phyloP scores from a whole-genome alignment of 352 stramenopile genomes.

The Globisporangium uncinulatum region DNA sequence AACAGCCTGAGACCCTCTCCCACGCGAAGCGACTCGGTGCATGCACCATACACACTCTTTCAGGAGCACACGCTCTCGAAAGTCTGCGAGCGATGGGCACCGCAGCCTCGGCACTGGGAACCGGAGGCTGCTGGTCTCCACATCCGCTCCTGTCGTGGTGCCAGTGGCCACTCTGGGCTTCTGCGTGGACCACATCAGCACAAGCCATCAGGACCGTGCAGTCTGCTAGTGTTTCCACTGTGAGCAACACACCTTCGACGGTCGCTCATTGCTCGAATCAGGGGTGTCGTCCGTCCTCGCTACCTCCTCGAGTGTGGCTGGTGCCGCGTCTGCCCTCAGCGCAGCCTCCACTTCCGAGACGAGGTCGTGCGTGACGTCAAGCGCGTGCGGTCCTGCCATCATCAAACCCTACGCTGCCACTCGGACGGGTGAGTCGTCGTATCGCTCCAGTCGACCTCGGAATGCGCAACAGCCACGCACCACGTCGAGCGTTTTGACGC shows the following conservation, averaged over 20 bases:
- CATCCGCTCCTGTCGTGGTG: not conserved
- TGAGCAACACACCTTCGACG: slow-evolving; percentile 6
- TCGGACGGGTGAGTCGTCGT: not conserved
- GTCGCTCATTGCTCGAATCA: slow-evolving; percentile 3
- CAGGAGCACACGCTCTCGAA: slow-evolving; percentile 48
- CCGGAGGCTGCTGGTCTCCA: slow-evolving; percentile 11
- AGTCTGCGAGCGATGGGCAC: slow-evolving; percentile 55
- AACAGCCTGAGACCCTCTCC: not conserved
- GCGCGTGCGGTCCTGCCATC: slow-evolving; percentile 60
- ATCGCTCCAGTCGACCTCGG: not conserved
- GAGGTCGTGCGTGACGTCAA: slow-evolving; percentile 36
- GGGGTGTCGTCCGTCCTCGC: not conserved
- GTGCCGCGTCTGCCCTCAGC: slow-evolving; percentile 4
- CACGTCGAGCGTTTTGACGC: slow-evolving; percentile 55
- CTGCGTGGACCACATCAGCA: not conserved
- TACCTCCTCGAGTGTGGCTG: not conserved
- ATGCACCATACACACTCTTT: slow-evolving; percentile 25
- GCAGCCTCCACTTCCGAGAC: slow-evolving; percentile 32
- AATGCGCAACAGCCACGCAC: slow-evolving; percentile 16
- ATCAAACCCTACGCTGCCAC: slow-evolving; percentile 39
- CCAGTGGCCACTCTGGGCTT: not conserved
- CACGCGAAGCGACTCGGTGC: not conserved
- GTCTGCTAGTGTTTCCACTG: not conserved
- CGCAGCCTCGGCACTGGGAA: slow-evolving; percentile 39
- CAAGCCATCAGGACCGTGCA: not conserved